Evolutionary conservation across 768 basidiomycete species (phyloP), one percentile per base, ranked within the genome.

Genomic region (Lanmaoa rubissima): DNA sequence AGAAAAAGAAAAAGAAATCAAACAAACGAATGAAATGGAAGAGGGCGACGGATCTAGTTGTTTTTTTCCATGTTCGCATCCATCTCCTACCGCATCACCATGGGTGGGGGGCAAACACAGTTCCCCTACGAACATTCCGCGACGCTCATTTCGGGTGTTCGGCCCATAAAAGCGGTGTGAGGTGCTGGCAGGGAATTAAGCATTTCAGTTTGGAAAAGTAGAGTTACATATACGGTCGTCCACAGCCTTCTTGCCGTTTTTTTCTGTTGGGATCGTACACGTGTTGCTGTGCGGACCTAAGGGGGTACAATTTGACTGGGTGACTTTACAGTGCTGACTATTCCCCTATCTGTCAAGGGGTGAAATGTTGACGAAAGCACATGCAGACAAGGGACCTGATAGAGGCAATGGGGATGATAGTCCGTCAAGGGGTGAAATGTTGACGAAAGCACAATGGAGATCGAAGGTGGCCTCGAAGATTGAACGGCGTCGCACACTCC

Each of bases 41-140:
- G 44, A 34, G 11, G 34, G 28, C 14, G 39, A 46, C 32, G 60
- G 53, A 42, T 49, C 54, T 54, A 12, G 14, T 31, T 39, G 21
- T 24, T 24, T 24, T 24, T 34, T 31, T 50, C 46, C 48, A 39
- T 36, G 31, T 45, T 68, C 50, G 60, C 45, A 12, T 55, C 56
- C 53, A 53, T 51, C 51, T 45, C 41, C 28, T 43, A 46, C 16
- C 13, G 19, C 53, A 63, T 55, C 43, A 48, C 64, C 66, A 61
- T 54, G 58, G 65, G 34, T 46, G 51, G 57, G 12, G 3, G 26
- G 32, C 28, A 31, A 31, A 46, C 32, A 47, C 10, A 26, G 36
- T 16, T 6, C 16, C 35, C 32, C 9, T 31, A 58, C 59, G 64
- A 66, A 48, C 56, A 12, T 67, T 60, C 66, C 65, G 67, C 67